Conservation (phyloP, 73 alveolate genomes). For the Uronychia setigera region DNA sequence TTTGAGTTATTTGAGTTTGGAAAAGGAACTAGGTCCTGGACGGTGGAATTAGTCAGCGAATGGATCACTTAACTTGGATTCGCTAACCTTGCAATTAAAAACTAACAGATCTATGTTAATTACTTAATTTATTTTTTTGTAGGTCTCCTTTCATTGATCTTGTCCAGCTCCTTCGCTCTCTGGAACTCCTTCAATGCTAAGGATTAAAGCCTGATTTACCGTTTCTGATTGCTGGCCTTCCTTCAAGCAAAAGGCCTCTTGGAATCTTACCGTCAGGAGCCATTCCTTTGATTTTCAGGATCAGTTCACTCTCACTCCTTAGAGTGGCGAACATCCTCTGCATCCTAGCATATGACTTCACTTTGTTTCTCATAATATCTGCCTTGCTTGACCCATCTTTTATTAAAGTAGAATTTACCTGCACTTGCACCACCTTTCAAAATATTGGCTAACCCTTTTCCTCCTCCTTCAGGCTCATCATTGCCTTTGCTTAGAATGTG, state of each 20-base stretch:
- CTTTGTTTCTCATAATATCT: constrained; percentile 27
- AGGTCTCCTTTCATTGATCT: constrained; percentile 65
- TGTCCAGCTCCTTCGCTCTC: constrained; percentile 58
- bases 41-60: too few relatives aligned
- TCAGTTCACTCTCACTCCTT: constrained; percentile 69
- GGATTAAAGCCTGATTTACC: not conserved
- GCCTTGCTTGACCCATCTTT: constrained; percentile 2
- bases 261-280: constrained; percentile 84
- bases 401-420: constrained; percentile 5
- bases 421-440: constrained; percentile 7
- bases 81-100: too few relatives aligned
- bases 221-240: constrained; percentile 75
- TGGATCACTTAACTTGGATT: too few relatives aligned
- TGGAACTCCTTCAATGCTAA: constrained; percentile 55
- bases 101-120: too few relatives aligned
- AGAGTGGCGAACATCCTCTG: constrained; percentile 62
- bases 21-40: too few relatives aligned
- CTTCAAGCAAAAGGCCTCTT: constrained; percentile 78
- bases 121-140: constrained; percentile 16
- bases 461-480: constrained; percentile 20
- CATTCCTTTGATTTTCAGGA: constrained; percentile 73
- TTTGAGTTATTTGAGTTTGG: too few relatives aligned
- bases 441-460: not conserved
- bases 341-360: constrained; percentile 45
- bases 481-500: constrained; percentile 68